Conservation (phyloP, 2,329 filamentous ascomycete species). For the Nemania abortiva region DNA sequence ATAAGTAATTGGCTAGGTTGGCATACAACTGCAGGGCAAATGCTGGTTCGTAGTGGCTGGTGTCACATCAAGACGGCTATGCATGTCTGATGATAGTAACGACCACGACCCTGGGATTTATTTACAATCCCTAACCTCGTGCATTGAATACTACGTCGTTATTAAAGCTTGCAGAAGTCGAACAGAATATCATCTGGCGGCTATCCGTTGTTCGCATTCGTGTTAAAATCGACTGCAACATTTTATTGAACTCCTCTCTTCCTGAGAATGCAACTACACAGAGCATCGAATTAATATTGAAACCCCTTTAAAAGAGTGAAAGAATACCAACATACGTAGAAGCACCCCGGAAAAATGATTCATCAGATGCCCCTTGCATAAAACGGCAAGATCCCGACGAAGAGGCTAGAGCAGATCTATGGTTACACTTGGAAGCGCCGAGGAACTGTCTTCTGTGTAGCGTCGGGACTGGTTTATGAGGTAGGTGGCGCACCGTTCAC, state of each 20-base stretch:
- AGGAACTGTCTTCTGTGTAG: slow-evolving; percentile 27
- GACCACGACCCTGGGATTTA: background rate
- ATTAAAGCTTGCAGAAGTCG: background rate
- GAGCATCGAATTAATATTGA: background rate
- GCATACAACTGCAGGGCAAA: background rate
- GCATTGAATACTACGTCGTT: background rate
- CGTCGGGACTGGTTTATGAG: background rate
- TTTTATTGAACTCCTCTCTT: background rate
- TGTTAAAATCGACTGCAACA: background rate
- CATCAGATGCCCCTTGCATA: background rate
- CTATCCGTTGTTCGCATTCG: background rate
- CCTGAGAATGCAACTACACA: background rate
- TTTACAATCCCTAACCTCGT: too few relatives aligned
- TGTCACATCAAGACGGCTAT: background rate
- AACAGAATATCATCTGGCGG: background rate
- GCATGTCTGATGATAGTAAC: background rate
- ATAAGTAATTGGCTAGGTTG: background rate
- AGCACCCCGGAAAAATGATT: background rate
- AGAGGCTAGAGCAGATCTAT: background rate
- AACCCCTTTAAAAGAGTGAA: background rate
- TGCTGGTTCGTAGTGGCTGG: background rate
- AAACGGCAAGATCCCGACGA: background rate
- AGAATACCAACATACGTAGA: background rate
- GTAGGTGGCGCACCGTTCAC: background rate
- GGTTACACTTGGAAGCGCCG: slow-evolving; percentile 12